Evolutionary conservation across 2,329 filamentous ascomycete species (phyloP).

Genomic region (Calonectria honghensis): DNA sequence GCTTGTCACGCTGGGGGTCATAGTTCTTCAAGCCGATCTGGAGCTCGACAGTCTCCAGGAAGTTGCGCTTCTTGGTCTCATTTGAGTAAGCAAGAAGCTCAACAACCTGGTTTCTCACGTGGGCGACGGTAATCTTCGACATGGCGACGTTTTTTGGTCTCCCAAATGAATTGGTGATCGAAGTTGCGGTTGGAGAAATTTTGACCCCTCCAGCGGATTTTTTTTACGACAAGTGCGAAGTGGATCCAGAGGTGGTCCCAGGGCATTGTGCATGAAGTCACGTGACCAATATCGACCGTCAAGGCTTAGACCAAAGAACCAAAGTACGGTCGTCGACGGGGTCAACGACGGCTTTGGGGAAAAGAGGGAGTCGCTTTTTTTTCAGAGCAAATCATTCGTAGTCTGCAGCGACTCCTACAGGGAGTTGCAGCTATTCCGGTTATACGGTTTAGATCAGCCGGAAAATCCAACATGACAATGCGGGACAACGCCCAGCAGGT

Average conservation of each 20-base stretch:
- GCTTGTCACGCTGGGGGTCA: conserved; percentile 99
- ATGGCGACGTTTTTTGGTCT: conserved; percentile 84
- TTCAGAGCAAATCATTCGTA: background rate
- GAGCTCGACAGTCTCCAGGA: conserved; percentile 94
- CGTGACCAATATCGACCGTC: background rate
- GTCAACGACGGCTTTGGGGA: conserved; percentile 38
- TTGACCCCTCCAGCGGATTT: conserved; percentile 40
- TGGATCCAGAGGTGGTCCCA: conserved; percentile 42
- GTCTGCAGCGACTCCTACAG: background rate
- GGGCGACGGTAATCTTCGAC: conserved; percentile 94
- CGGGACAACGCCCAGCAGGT: conserved; percentile 53
- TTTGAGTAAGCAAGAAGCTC: conserved; percentile 96
- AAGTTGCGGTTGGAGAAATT: conserved; percentile 51
- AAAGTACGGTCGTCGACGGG: conserved; percentile 29
- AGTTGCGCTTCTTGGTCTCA: conserved; percentile 98
- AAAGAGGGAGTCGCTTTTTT: conserved; percentile 8
- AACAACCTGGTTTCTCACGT: conserved; percentile 96
- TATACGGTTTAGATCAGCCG: background rate
- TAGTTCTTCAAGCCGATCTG: conserved; percentile 99
- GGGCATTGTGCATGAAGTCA: conserved; percentile 54
- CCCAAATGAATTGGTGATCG: conserved; percentile 87
- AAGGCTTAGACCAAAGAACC: background rate
- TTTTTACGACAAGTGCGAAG: conserved; percentile 14
- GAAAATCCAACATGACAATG: conserved; percentile 45
- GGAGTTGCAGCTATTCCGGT: conserved; percentile 25